Conservation (phyloP, 768 basidiomycete genomes). For the Agaricus sinodeliciosus region DNA sequence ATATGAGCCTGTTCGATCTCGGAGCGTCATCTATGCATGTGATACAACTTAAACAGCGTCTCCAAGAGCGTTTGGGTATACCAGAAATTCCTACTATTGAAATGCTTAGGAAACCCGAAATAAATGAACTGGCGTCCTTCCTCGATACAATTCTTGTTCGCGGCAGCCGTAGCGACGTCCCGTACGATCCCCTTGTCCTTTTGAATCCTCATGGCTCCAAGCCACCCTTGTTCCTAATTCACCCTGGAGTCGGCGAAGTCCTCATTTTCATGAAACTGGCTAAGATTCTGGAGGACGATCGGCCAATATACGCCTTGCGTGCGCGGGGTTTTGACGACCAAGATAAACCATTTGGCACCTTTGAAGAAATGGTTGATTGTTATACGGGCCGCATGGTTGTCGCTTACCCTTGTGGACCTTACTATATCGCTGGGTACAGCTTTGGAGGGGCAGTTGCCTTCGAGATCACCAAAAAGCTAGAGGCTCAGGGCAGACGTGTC, state of each 20-base stretch:
- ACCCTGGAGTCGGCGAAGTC: conserved; percentile 7
- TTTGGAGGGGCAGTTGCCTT: conserved; percentile 6
- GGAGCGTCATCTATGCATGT: conserved; percentile 8
- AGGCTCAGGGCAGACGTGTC: neutral
- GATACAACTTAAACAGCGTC: conserved; percentile 4
- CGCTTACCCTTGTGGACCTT: conserved; percentile 1
- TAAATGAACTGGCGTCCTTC: neutral
- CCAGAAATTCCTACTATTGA: conserved; percentile 5
- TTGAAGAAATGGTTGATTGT: conserved; percentile 4
- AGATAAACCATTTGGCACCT: conserved; percentile 3
- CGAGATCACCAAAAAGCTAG: conserved; percentile 5
- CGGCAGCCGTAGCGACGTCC: neutral
- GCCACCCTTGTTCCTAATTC: conserved; percentile 6
- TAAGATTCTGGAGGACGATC: conserved; percentile 2
- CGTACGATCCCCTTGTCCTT: conserved; percentile 6
- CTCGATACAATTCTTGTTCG: neutral
- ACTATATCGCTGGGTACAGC: conserved; percentile 4
- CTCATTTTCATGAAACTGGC: conserved; percentile 6
- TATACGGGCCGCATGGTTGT: neutral
- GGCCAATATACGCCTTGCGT: conserved; percentile 3
- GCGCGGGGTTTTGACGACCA: conserved; percentile 5
- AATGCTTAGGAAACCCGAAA: conserved; percentile 5
- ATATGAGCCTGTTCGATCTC: conserved; percentile 5
- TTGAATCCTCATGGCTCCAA: conserved; percentile 2
- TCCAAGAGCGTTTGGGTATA: conserved; percentile 3